Evolutionary conservation across 805 yeast species (phyloP), one percentile per base, ranked within the genome.

Genomic region (Yarrowia hollandica): DNA sequence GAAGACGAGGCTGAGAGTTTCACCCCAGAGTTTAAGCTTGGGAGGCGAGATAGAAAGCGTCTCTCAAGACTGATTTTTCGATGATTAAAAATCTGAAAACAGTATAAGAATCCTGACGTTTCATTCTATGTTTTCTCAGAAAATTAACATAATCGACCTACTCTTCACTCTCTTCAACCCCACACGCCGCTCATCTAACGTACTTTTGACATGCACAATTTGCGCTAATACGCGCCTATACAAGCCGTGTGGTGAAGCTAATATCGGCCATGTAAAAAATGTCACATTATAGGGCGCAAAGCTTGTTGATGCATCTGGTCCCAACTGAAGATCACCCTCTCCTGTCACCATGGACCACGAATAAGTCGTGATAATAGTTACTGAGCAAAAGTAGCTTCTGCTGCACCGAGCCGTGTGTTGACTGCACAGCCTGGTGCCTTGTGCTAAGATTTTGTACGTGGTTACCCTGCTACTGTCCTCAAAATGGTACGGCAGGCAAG

Each of bases 171-270:
- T 15, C 14, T 10, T 23, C 18, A 39, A 41, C 48, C 33, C 48
- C 52, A 30, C 35, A 41, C 22, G 4, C 18, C 35, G 12, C 52
- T 44, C 52, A 44, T 44, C 52, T 19, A 5, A 28, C 9, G 52
- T 44, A 21, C 52, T 19, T 34, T 18, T 44, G 52, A 44, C 52
- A 44, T 44, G 52, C 52, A 44, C 52, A 44, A 44, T 44, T 7
- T 44, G 26, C 35, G 35, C 35, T 30, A 44, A 41, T 16, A 41
- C 46, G 25, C 22, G 46, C 8, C 30, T 39, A 39, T 39, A 39
- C 30, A 42, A 44, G 52, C 52, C 52, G 52, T 30, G 52, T 44
- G 7, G 1, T 5, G 14, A 44, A 44, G n/a, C 12, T 14, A 22
- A 21, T 28, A n/a, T n/a, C 18, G n/a, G 52, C 23, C 52, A 44